Evolutionary conservation across 176 grass and related monocot species (phyloP), one percentile per base, ranked within the genome.

Genomic region (Oryza meyeriana): DNA sequence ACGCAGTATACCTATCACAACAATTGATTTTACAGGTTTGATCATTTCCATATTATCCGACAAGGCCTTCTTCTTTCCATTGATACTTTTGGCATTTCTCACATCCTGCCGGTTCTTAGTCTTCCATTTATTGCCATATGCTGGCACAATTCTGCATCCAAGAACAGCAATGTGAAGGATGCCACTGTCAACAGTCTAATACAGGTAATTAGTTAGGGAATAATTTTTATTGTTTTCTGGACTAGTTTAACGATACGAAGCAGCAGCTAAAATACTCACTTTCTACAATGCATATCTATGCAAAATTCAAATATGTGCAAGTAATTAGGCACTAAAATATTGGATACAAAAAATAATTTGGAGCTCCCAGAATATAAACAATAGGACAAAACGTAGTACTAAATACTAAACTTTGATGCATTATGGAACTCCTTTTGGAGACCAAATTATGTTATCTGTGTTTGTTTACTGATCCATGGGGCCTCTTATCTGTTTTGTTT

Each of bases 11-110:
- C 75, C 81, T 85, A 20, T 45, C 64, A 61, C 81, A 79, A 69
- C 80, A 65, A 61, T 64, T 76, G 50, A 74, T 82, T 79, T 35
- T 66, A 34, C 90, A 98, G 95, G 80, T 98, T 98, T 88, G 92
- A 98, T 86, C 75, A 98, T 72, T 95, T 98, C 84, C 84, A 91
- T 82, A 93, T 98, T 77, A 83, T 91, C 70, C 86, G 90, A 27
- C 95, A 98, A 90, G 95, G 92, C 18, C 39, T 98, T 88, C 86
- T 95, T 50, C 90, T 98, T 62, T 86, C 81, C 33, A 88, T 98
- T 47, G 95, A 98, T 86, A 98, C 95, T 3, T 98, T 98, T 52
- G 92, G 95, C 61, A 74, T 93, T 77, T 98, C 95, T 67, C 92
- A 98, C 66, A 88, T 98, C 61, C 66, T 95, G 50, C 92, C 95